Conservation (phyloP, 164 flowering plant genomes). For the Hamamelis virginiana region DNA sequence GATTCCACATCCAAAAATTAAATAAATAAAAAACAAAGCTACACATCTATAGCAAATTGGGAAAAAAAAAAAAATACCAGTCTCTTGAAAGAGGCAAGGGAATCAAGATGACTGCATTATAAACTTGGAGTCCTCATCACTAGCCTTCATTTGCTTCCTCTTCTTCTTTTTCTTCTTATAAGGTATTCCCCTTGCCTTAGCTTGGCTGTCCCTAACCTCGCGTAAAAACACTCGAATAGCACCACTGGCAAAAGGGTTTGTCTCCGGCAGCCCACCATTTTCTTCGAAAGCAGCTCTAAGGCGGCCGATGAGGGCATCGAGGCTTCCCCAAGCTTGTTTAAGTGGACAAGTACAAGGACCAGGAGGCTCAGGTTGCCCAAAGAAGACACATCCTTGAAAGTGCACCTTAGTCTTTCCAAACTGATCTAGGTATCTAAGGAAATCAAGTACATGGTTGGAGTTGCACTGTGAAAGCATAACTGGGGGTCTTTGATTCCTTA, state of each 20-base stretch:
- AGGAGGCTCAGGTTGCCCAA: slow-evolving; percentile 62
- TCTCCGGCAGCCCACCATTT: slow-evolving; percentile 51
- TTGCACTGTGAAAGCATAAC: slow-evolving; percentile 48
- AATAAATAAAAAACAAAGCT: too few species aligned
- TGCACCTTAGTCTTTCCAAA: slow-evolving; percentile 69
- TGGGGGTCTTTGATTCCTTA: slow-evolving; percentile 56
- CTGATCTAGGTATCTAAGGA: slow-evolving; percentile 53
- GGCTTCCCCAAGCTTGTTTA: slow-evolving; percentile 68
- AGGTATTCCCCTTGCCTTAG: slow-evolving; percentile 58
- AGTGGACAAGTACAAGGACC: slow-evolving; percentile 61
- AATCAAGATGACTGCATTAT: too few species aligned
- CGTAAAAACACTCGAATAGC: slow-evolving; percentile 48
- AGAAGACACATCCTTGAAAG: slow-evolving; percentile 49
- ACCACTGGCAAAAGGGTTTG: slow-evolving; percentile 57
- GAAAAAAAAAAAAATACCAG: too few species aligned
- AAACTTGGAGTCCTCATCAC: too few species aligned
- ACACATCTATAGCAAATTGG: too few species aligned
- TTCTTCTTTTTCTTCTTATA: slow-evolving; percentile 61
- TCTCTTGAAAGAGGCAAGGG: too few species aligned
- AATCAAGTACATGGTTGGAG: slow-evolving; percentile 51
- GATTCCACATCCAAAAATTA: too few species aligned
- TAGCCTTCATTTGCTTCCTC: slow-evolving; percentile 11
- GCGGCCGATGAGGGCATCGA: slow-evolving; percentile 59
- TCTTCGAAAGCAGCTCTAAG: slow-evolving; percentile 67
- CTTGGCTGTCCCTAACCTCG: slow-evolving; percentile 57